phyloP scores from a whole-genome alignment of 208 protist genomes.

The Trypanosoma vivax region DNA sequence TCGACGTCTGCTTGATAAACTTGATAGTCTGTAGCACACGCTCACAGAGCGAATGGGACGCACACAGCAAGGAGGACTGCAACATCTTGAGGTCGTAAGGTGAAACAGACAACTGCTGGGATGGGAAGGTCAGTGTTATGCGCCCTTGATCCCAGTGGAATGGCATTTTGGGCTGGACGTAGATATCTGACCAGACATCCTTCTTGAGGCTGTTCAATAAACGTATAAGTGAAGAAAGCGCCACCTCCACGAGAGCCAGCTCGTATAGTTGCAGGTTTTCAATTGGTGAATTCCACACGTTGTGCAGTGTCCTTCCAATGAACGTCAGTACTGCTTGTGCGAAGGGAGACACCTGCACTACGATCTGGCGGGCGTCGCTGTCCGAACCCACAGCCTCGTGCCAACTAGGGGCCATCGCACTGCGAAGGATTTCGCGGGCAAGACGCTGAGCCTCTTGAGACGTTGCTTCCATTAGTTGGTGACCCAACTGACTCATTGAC shows the following conservation, averaged over 20 bases:
- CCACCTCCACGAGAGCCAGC: slow-evolving; percentile 19
- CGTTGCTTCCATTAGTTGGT: slow-evolving; percentile 27
- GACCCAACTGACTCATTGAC: slow-evolving; percentile 47
- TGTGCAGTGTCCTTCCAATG: slow-evolving; percentile 57
- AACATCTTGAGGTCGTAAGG: slow-evolving; percentile 23
- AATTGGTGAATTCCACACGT: slow-evolving; percentile 56
- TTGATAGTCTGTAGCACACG: slow-evolving; percentile 51
- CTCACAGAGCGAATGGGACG: slow-evolving; percentile 20
- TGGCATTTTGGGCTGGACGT: slow-evolving; percentile 17
- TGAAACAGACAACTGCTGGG: slow-evolving; percentile 18
- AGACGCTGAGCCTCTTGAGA: slow-evolving; percentile 46
- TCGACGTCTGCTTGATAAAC: slow-evolving; percentile 44
- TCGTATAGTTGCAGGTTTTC: slow-evolving; percentile 24
- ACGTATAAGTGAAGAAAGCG: slow-evolving; percentile 23
- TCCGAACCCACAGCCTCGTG: slow-evolving; percentile 26
- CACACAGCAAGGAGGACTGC: slow-evolving; percentile 21
- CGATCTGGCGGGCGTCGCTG: slow-evolving; percentile 23
- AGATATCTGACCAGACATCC: slow-evolving; percentile 24
- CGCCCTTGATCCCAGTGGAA: slow-evolving; percentile 22
- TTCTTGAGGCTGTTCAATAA: slow-evolving; percentile 23
- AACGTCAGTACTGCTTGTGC: slow-evolving; percentile 45
- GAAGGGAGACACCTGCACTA: slow-evolving; percentile 70
- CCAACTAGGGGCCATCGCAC: slow-evolving; percentile 41
- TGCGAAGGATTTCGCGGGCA: slow-evolving; percentile 60
- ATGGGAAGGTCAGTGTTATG: slow-evolving; percentile 15